Evolutionary conservation across 768 basidiomycete genomes (phyloP), one percentile per base, ranked within the genome.

Genomic region (Leccinum rimulosum): DNA sequence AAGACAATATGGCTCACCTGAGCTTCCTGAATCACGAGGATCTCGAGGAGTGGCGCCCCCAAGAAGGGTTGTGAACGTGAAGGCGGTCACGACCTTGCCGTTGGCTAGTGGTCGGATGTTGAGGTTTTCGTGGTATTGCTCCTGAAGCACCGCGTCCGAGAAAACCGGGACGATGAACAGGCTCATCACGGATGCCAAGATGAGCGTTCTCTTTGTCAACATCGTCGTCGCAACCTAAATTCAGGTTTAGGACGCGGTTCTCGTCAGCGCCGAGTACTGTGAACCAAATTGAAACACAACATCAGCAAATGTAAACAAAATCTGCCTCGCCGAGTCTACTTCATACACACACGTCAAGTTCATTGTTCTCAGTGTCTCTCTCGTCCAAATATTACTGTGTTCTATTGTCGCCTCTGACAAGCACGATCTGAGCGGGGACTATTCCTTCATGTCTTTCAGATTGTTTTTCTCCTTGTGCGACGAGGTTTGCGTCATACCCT

Each of bases 21-120:
- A 71, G 15, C 47, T 56, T 15, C 74, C 77, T 12, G 83, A 70
- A 11, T 75, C 80, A 56, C 73, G 73, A 55, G 88, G 86, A 65
- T 86, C 75, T 64, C 85, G 73, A 43, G 86, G 88, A 17, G 74
- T 70, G 6, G 77, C 79, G n/a, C 77, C 81, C 48, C 77, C 74
- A 51, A 88, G 70, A 12, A 84, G 58, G 0, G 89, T 91, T 28
- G 76, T 84, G 73, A 98, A 98, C 1, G 87, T 81, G 76, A 98
- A 97, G 31, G 81, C 80, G 1, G 93, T 82, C 0, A 84, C 81
- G 40, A 98, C 85, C 69, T 87, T 89, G 52, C 95, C 96, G 70
- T 98, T 91, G 6, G 80, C 77, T 35, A 97, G 80, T 1, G 92
- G 82, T 35, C 78, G 76, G 14, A 90, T 64, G 1, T 72, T 69